Evolutionary conservation across 192 early-diverging fungal genomes (phyloP), one percentile per base, ranked within the genome.

Genomic region (Backusella parvicylindrica): DNA sequence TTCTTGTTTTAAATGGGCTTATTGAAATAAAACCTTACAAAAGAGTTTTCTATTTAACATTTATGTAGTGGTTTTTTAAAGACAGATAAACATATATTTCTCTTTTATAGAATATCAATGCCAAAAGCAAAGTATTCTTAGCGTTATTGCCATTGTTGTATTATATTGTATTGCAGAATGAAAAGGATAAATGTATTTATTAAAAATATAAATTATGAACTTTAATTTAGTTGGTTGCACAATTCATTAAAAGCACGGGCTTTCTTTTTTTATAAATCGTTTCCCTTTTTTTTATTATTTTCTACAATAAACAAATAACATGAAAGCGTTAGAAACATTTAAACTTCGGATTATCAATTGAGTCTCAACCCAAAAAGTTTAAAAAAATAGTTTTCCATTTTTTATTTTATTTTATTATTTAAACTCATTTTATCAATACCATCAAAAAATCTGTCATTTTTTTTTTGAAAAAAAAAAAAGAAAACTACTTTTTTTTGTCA

Each of bases 11-110:
- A 53, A 53, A 53, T 53, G 50, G 7, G 5, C 50, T 53, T 53
- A 53, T 53, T 53, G 49, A 53, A 53, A 53, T 53, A 53, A 53
- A 53, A 53, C 49, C 49, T 53, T 53, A 53, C 50, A 26, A 53
- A 53, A 53, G 50, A 53, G 50, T 53, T 56, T 56, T 56, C 50
- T 56, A 56, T 56, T 56, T 56, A 56, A 56, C 50, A 56, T 56
- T 50, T 50, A 23, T 53, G 49, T 53, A 0, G 7, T 53, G 49
- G 3, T 4, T n/a, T 56, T 56, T 56, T 21, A 56, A 56, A 56
- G 6, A 12, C 50, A 56, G 50, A 56, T 23, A 56, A 56, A 56
- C 50, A 21, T 21, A 0, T 56, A 7, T 56, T 56, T 56, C 23
- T 56, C 16, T 43, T 43, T 40, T 40, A 40, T 40, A 40, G 38